These are phyloP conservation scores for Colletotrichum graminicola DNA, from an alignment of 2,329 filamentous ascomycete genomes.

Conservation along the genomic window DNA sequence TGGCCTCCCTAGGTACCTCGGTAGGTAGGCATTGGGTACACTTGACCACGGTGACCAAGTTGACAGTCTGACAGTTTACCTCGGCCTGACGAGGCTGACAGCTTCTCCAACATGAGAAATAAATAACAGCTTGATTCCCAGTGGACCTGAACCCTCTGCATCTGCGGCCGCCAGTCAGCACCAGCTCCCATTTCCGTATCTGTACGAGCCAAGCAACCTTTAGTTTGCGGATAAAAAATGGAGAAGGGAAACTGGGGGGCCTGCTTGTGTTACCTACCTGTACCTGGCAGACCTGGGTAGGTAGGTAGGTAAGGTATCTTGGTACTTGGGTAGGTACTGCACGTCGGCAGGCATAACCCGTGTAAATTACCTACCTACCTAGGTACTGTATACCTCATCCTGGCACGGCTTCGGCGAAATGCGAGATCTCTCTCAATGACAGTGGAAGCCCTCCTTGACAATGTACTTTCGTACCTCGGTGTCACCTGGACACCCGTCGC, in stretches of 20 bases:
- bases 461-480: not conserved
- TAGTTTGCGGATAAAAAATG: constrained; percentile 38
- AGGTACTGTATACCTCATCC: not conserved
- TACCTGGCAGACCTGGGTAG: not conserved
- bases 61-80: not conserved
- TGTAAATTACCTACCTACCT: not conserved
- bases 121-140: not conserved
- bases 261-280: not conserved
- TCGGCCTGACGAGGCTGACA: constrained; percentile 29
- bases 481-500: not conserved
- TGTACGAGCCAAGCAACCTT: constrained; percentile 8
- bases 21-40: too few species aligned
- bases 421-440: constrained; percentile 25
- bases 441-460: not conserved
- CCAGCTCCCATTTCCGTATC: not conserved
- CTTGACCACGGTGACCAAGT: not conserved
- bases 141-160: constrained; percentile 1
- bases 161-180: constrained; percentile 16
- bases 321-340: too few species aligned
- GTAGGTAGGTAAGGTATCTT: too few species aligned
- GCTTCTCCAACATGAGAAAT: not conserved
- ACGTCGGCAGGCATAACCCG: too few species aligned
- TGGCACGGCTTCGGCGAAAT: constrained; percentile 29
- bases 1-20: too few species aligned
- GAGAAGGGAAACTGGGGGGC: not conserved